A percentile compares a stretch with the other conserved stretches of the same genome.
Evolutionary conservation across 2,329 filamentous ascomycete species (phyloP).

Genomic region (Penicillium sp.): DNA sequence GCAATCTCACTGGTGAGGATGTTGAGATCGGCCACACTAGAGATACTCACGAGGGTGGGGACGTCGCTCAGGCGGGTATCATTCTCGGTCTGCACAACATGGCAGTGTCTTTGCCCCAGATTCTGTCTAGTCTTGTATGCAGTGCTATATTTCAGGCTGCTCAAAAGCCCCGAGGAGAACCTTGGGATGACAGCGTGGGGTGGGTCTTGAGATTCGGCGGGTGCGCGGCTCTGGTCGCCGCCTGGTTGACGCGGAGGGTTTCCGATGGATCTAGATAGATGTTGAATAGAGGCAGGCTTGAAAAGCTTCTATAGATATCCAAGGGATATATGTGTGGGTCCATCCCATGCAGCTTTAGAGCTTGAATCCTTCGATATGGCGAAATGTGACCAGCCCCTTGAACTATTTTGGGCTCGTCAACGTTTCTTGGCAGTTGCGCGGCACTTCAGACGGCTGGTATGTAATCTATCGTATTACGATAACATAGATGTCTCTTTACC

Average conservation of each 20-base stretch:
- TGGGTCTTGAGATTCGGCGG: slow-evolving; percentile 86
- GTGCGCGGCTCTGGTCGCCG: slow-evolving; percentile 73
- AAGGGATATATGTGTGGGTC: too few relatives aligned
- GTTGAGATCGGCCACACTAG: slow-evolving; percentile 31
- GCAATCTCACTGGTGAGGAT: slow-evolving; percentile 15
- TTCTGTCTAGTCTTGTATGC: slow-evolving; percentile 82
- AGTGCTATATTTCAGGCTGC: slow-evolving; percentile 80
- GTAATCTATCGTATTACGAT: slow-evolving; percentile 15
- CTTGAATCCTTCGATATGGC: neutral
- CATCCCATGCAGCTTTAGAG: too few relatives aligned
- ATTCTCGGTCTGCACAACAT: slow-evolving; percentile 96
- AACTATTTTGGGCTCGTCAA: slow-evolving; percentile 5
- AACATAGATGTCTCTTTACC: slow-evolving; percentile 5
- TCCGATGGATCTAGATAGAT: slow-evolving; percentile 54
- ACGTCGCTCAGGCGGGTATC: slow-evolving; percentile 78
- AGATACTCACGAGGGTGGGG: slow-evolving; percentile 44
- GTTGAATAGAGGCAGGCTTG: neutral
- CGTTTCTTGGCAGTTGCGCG: slow-evolving; percentile 20
- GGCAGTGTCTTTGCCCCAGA: slow-evolving; percentile 86
- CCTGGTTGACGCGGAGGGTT: slow-evolving; percentile 69
- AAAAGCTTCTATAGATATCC: too few relatives aligned
- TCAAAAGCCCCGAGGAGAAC: slow-evolving; percentile 82
- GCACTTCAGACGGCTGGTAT: slow-evolving; percentile 11
- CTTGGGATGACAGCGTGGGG: slow-evolving; percentile 83
- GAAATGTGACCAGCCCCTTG: neutral